phyloP scores from a whole-genome alignment of 2,329 filamentous ascomycete species.

The Colletotrichum shisoi region DNA sequence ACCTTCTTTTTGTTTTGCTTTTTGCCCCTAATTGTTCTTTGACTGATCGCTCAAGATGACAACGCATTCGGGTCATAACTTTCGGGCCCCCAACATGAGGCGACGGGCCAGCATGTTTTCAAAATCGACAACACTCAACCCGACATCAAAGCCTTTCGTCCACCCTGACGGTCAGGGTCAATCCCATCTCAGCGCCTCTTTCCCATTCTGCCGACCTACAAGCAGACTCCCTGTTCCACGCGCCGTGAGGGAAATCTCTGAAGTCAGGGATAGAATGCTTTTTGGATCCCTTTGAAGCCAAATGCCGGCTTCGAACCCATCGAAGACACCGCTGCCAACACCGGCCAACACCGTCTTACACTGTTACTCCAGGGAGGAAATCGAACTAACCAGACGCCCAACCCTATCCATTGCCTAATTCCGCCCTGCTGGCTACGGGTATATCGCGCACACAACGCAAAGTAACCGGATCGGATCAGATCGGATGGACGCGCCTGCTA shows the following conservation, averaged over 20 bases:
- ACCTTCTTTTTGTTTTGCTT: too few species aligned
- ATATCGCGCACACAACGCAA: neutral
- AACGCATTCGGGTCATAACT: neutral
- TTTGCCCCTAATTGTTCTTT: conserved; percentile 17
- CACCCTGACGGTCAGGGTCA: conserved; percentile 15
- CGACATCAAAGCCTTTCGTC: neutral
- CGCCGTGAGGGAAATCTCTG: conserved; percentile 1
- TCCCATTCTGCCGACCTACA: conserved; percentile 13
- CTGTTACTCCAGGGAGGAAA: neutral
- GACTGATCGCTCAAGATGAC: conserved; percentile 11
- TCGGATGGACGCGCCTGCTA: neutral
- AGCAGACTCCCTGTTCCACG: conserved; percentile 21
- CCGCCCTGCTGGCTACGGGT: neutral
- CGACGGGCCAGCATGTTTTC: neutral
- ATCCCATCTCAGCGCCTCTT: conserved; percentile 24
- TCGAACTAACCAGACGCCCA: neutral
- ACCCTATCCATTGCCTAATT: neutral
- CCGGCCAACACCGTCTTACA: too few species aligned
- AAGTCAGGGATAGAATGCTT: neutral
- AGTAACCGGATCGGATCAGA: conserved; percentile 8
- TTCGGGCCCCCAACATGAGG: conserved; percentile 13
- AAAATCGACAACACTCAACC: neutral
- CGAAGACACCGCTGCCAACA: neutral
- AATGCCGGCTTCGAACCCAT: neutral
- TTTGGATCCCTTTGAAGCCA: neutral